Percentiles rank a stretch among this genome's conserved stretches.
Evolutionary conservation across 345 rosid species (phyloP).

Genomic region (Abelmoschus esculentus): DNA sequence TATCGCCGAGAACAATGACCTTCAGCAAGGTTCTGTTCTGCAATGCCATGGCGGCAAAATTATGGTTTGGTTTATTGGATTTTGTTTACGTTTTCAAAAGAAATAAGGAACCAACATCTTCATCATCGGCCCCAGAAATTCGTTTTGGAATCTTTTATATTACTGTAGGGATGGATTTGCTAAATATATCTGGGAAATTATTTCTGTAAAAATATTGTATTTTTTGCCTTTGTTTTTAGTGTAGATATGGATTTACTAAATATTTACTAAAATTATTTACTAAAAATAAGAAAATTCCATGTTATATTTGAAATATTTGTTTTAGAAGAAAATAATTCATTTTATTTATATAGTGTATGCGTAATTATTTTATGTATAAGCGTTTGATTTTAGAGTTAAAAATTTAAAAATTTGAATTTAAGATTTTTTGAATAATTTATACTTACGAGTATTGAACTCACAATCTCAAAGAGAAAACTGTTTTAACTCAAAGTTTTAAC

Average conservation of each 20-base stretch:
- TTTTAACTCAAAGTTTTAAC: too few relatives aligned
- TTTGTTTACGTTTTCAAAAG: background rate
- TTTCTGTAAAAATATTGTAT: background rate
- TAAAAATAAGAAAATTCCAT: too few relatives aligned
- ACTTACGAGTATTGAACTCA: too few relatives aligned
- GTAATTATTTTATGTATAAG: too few relatives aligned
- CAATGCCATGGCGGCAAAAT: conserved; percentile 45
- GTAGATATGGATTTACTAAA: background rate
- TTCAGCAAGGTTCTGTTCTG: conserved; percentile 93
- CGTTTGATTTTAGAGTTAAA: too few relatives aligned
- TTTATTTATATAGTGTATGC: too few relatives aligned
- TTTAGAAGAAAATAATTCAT: too few relatives aligned
- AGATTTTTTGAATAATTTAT: too few relatives aligned
- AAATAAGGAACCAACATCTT: background rate
- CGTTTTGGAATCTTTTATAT: background rate
- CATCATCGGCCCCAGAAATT: background rate
- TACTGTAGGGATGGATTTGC: background rate
- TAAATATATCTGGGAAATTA: background rate
- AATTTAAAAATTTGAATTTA: too few relatives aligned
- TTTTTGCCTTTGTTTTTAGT: background rate
- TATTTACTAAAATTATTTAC: too few relatives aligned
- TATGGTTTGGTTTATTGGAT: background rate
- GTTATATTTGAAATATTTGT: too few relatives aligned
- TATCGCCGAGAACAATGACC: conserved; percentile 98
- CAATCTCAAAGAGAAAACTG: too few relatives aligned